phyloP scores from a whole-genome alignment of 192 early-diverging fungal genomes.

The Coemansia sp. region DNA sequence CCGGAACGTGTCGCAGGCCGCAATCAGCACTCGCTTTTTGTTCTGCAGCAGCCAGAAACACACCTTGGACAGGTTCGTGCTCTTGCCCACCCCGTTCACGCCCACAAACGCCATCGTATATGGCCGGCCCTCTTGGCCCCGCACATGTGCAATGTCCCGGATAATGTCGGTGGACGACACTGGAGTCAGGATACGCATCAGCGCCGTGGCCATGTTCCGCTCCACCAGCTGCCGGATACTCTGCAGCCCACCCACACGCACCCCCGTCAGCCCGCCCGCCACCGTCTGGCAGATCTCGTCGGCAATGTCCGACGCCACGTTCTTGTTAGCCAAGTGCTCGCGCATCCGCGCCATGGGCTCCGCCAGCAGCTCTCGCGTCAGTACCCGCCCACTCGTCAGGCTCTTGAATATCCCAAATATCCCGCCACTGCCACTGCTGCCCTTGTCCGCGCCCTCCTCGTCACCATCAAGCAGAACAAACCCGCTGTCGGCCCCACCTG shows the following conservation, averaged over 20 bases:
- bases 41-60: slow-evolving; percentile 96
- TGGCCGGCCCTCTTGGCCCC: slow-evolving; percentile 60
- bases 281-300: slow-evolving; percentile 80
- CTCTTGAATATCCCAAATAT: slow-evolving; percentile 67
- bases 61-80: slow-evolving; percentile 91
- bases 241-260: slow-evolving; percentile 71
- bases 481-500: slow-evolving; percentile 39
- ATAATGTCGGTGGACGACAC: slow-evolving; percentile 84
- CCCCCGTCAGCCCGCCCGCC: slow-evolving; percentile 59
- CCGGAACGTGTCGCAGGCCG: slow-evolving; percentile 95
- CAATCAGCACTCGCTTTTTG: slow-evolving; percentile 80
- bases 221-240: slow-evolving; percentile 67
- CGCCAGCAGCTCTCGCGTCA: slow-evolving; percentile 65
- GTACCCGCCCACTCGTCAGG: slow-evolving; percentile 64
- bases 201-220: slow-evolving; percentile 73
- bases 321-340: slow-evolving; percentile 86
- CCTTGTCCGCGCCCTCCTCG: slow-evolving; percentile 48
- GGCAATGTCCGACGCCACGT: slow-evolving; percentile 87
- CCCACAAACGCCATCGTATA: slow-evolving; percentile 91
- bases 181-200: slow-evolving; percentile 85
- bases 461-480: slow-evolving; percentile 52
- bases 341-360: slow-evolving; percentile 86
- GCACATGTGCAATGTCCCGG: slow-evolving; percentile 76
- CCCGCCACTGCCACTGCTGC: slow-evolving; percentile 36
- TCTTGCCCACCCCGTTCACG: slow-evolving; percentile 93